Conservation (phyloP, 345 rosid species). For the Toxicodendron radicans region DNA sequence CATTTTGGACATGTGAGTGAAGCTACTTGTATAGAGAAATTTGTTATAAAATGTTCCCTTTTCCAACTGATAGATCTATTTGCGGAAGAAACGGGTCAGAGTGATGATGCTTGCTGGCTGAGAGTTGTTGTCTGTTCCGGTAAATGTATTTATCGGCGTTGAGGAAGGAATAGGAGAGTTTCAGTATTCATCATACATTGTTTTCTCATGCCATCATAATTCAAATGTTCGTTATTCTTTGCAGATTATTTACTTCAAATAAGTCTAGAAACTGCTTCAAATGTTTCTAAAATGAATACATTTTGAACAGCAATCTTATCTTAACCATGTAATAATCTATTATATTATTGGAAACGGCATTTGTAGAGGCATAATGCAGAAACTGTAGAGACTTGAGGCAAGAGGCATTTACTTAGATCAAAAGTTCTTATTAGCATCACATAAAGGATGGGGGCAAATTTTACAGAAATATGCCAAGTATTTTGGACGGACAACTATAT, state of each 20-base stretch:
- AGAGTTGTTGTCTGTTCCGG: too few relatives aligned
- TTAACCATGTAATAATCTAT: too few relatives aligned
- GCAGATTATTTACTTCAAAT: too few relatives aligned
- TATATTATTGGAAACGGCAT: too few relatives aligned
- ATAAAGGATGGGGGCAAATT: background rate
- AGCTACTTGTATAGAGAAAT: background rate
- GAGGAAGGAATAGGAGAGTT: background rate
- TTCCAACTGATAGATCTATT: background rate
- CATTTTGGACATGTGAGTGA: background rate
- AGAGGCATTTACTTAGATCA: constrained; percentile 3
- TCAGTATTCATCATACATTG: too few relatives aligned
- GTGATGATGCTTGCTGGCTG: background rate
- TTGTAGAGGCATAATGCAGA: too few relatives aligned
- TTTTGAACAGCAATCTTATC: too few relatives aligned
- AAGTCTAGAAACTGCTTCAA: too few relatives aligned
- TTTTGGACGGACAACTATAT: background rate
- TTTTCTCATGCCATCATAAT: too few relatives aligned
- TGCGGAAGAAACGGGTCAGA: background rate
- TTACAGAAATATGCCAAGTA: background rate
- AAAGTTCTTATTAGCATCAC: background rate
- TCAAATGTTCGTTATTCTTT: too few relatives aligned
- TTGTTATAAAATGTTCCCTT: background rate
- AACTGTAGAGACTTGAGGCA: background rate
- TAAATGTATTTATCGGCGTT: too few relatives aligned
- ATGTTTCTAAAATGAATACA: too few relatives aligned